A percentile compares a stretch with the other conserved stretches of the same genome.
Conservation (phyloP, 768 basidiomycete species). For the Amanita molliuscula region DNA sequence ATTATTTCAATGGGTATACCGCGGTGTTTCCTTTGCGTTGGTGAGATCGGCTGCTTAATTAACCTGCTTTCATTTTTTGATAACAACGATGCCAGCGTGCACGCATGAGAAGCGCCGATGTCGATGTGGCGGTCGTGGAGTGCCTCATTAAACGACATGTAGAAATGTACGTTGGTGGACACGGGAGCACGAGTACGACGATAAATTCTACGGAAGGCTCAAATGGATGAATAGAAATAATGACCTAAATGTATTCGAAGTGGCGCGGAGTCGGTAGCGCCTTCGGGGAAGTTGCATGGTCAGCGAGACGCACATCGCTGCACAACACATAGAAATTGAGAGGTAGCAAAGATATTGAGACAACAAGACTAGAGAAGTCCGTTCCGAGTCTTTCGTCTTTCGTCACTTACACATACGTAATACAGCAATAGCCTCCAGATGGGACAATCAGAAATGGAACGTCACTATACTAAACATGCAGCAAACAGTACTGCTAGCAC, state of each 20-base stretch:
- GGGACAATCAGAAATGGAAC: too few species aligned
- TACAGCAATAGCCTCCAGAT: too few species aligned
- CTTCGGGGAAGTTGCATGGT: too few species aligned
- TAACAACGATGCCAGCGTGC: conserved; percentile 23
- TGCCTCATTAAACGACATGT: conserved; percentile 32
- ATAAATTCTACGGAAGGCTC: background rate
- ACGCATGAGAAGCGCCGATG: conserved; percentile 25
- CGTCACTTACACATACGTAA: too few species aligned
- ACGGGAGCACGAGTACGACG: background rate
- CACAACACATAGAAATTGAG: too few species aligned
- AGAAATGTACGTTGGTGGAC: conserved; percentile 33
- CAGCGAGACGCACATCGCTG: too few species aligned
- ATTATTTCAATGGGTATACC: conserved; percentile 32
- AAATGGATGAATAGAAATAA: background rate
- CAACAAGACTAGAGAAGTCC: too few species aligned
- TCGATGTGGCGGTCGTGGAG: conserved; percentile 26
- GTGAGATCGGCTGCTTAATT: conserved; percentile 19
- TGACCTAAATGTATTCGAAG: background rate
- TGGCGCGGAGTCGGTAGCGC: too few species aligned
- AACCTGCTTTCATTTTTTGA: background rate
- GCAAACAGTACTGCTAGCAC: too few species aligned
- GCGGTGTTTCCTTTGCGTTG: conserved; percentile 41
- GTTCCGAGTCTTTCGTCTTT: too few species aligned
- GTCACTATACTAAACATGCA: too few species aligned
- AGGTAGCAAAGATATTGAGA: too few species aligned